Base-by-base conservation (phyloP, 345 rosid species). In the Brassica juncea region DNA sequence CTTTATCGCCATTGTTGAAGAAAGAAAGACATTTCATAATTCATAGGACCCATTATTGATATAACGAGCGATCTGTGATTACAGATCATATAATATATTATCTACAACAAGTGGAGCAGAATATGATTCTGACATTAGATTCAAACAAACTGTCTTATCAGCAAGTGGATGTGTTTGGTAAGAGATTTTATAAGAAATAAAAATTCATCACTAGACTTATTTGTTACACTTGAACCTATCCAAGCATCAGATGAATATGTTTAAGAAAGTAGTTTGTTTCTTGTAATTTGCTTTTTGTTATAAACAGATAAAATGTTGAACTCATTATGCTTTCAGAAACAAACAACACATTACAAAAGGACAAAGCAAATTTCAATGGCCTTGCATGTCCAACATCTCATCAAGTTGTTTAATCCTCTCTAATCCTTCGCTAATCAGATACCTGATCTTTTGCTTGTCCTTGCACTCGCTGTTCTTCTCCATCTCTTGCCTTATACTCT, bases 361-460 rank as follows among this genome's bases (percentile, higher is more conserved):
- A 61, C 16, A 65, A 2, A 57, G 7, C 21, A 64, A 1, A 12
- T 8, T 66, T 75, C 11, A 84, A 78, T 83, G 87, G 76, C 96
- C 97, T 81, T 94, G 97, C 93, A 94, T 89, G 65, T 86, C 94
- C 30, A 94, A 90, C 90, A 88, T 91, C 88, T 94, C 97, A 68
- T 91, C 89, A 15, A 89, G 86, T 69, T 85, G 65, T 85, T 89
- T 88, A 69, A 92, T 28, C 80, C 94, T 89, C 85, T 92, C 91
- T 58, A 86, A 66, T 44, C 97, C 97, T 80, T 92, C 94, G 71
- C 97, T 91, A 15, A 92, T 81, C 79, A 92, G 81, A 83, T 82
- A 91, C 8, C 92, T 86, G 55, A 89, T 84, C 87, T 83, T 91
- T 44, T 88, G 95, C 76, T 80, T 89, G 86, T 89, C 97, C 0